These are phyloP conservation scores for Collybiopsis luxurians DNA, from an alignment of 768 basidiomycete species.

Conservation along the genomic window DNA sequence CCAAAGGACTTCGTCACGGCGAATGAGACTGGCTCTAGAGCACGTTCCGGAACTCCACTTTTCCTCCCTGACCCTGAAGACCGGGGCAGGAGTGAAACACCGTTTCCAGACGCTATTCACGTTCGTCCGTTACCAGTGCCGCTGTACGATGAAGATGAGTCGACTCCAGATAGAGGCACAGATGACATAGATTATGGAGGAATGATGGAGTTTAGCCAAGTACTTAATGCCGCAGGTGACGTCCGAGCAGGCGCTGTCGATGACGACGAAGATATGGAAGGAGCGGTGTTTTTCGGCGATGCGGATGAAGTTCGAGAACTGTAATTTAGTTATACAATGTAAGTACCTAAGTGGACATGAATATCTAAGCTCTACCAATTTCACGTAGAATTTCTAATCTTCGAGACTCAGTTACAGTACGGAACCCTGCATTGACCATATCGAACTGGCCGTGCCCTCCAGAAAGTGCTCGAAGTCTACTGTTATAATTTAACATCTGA, in stretches of 20 bases:
- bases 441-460: slow-evolving; percentile 84
- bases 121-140: slow-evolving; percentile 28
- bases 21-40: slow-evolving; percentile 17
- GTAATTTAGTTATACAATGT: slow-evolving; percentile 25
- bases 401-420: slow-evolving; percentile 56
- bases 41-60: slow-evolving; percentile 57
- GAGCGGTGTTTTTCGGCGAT: slow-evolving; percentile 73
- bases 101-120: slow-evolving; percentile 14
- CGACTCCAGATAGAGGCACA: slow-evolving; percentile 18
- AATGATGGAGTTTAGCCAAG: slow-evolving; percentile 77
- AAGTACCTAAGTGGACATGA: too few relatives aligned
- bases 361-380: slow-evolving; percentile 64
- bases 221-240: slow-evolving; percentile 56
- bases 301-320: slow-evolving; percentile 74
- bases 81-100: slow-evolving; percentile 35
- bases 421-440: slow-evolving; percentile 77
- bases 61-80: slow-evolving; percentile 69
- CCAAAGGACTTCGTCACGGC: slow-evolving; percentile 26
- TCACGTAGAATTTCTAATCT: slow-evolving; percentile 73
- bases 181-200: slow-evolving; percentile 39
- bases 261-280: slow-evolving; percentile 77
- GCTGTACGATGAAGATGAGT: slow-evolving; percentile 28
- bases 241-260: slow-evolving; percentile 56
- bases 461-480: slow-evolving; percentile 72
- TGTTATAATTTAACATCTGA: slow-evolving; percentile 78